These are phyloP conservation scores for Aschersonia sp. DNA, from an alignment of 2,329 filamentous ascomycete genomes.

Conservation along the genomic window DNA sequence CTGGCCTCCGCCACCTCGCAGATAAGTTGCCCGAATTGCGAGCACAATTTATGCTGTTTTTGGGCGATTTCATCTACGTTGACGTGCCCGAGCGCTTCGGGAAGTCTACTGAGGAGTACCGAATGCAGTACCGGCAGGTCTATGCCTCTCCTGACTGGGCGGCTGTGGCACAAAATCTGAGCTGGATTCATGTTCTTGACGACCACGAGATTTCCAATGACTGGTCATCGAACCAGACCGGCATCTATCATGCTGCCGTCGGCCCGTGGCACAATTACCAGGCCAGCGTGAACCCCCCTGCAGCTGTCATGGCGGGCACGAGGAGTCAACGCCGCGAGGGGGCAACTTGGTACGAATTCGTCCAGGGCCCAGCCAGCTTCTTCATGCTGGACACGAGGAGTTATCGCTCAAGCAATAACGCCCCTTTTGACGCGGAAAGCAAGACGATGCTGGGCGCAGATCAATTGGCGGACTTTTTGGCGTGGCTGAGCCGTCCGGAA, in stretches of 20 bases:
- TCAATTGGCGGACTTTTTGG: conserved; percentile 67
- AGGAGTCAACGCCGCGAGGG: conserved; percentile 25
- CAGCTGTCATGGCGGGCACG: conserved; percentile 34
- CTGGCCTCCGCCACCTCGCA: conserved; percentile 64
- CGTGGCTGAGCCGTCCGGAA: conserved; percentile 59
- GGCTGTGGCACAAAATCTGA: conserved; percentile 59
- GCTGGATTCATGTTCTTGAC: conserved; percentile 94
- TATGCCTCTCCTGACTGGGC: conserved; percentile 92
- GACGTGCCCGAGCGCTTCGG: conserved; percentile 79
- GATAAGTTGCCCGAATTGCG: conserved; percentile 55
- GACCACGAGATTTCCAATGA: conserved; percentile 96
- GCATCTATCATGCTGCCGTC: conserved; percentile 42
- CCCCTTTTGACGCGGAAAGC: conserved; percentile 41
- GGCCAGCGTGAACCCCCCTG: conserved; percentile 66
- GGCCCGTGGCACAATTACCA: conserved; percentile 86
- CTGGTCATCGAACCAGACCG: conserved; percentile 21
- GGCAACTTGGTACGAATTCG: conserved; percentile 79
- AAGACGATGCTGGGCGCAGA: conserved; percentile 80
- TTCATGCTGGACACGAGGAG: conserved; percentile 89
- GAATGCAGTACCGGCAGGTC: conserved; percentile 86
- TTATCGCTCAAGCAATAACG: conserved; percentile 57
- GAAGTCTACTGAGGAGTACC: conserved; percentile 57
- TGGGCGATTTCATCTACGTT: conserved; percentile 80
- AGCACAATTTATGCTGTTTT: conserved; percentile 66
- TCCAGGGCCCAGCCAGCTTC: conserved; percentile 80